Conservation (phyloP, 78 protist species). For the Cavenderia fasciculata region DNA sequence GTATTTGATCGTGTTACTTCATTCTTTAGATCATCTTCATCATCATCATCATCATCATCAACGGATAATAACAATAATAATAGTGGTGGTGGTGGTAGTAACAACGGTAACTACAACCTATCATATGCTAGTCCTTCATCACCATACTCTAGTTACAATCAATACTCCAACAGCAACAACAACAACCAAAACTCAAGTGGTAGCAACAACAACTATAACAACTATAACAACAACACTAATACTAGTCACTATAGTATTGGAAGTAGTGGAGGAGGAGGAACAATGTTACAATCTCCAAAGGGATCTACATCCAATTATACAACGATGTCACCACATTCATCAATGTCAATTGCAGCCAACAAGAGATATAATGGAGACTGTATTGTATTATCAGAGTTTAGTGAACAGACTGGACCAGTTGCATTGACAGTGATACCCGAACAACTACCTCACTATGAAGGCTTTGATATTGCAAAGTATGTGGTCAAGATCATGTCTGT, state of each 20-base stretch:
- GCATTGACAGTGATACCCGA: constrained; percentile 49
- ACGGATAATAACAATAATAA: background rate
- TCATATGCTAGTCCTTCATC: too few species aligned
- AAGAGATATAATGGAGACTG: constrained; percentile 29
- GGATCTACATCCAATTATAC: too few species aligned
- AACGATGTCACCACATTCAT: background rate
- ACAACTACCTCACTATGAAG: background rate
- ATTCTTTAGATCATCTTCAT: background rate
- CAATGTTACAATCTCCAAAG: background rate
- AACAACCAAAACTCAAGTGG: background rate
- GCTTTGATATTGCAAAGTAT: constrained; percentile 57
- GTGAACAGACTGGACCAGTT: constrained; percentile 82
- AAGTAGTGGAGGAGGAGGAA: background rate
- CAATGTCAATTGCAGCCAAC: background rate
- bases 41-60: background rate
- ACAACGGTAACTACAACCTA: too few species aligned
- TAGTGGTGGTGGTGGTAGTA: background rate
- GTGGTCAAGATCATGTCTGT: constrained; percentile 84
- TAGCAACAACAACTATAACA: background rate
- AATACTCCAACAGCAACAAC: background rate
- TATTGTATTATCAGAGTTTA: constrained; percentile 75
- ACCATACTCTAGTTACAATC: too few species aligned
- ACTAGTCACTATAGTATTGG: background rate
- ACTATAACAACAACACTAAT: background rate
- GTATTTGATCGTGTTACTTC: background rate